phyloP scores from a whole-genome alignment of 768 basidiomycete genomes.

The Lentinula lateritia region DNA sequence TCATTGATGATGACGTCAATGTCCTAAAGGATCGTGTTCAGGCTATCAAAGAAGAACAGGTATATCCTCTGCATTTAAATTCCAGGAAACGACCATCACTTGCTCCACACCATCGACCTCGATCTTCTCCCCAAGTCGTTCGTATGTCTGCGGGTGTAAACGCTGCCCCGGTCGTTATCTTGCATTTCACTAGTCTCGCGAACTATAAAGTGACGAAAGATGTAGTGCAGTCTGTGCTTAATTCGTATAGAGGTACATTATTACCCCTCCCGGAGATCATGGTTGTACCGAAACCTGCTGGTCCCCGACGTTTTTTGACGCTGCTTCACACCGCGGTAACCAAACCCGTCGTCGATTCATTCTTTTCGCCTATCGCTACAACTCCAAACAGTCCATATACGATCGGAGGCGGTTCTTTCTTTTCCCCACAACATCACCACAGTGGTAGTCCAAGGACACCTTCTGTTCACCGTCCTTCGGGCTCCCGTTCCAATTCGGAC shows the following conservation, averaged over 20 bases:
- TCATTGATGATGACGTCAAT: constrained; percentile 89
- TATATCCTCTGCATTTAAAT: constrained; percentile 31
- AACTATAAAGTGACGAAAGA: constrained; percentile 91
- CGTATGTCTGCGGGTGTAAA: constrained; percentile 39
- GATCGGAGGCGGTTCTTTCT: constrained; percentile 32
- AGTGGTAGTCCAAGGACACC: constrained; percentile 32
- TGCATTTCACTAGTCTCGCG: constrained; percentile 88
- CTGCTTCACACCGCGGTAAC: constrained; percentile 87
- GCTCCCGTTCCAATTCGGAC: constrained; percentile 57
- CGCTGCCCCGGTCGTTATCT: constrained; percentile 43
- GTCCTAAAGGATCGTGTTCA: constrained; percentile 73
- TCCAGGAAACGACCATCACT: constrained; percentile 65
- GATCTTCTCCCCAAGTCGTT: constrained; percentile 77
- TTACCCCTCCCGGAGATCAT: constrained; percentile 72
- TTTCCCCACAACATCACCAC: constrained; percentile 20
- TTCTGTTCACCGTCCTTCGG: constrained; percentile 39
- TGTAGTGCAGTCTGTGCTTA: constrained; percentile 64
- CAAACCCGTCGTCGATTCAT: constrained; percentile 84
- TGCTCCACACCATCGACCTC: constrained; percentile 61
- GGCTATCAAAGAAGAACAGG: constrained; percentile 55
- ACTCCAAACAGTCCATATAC: constrained; percentile 77
- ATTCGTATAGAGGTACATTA: constrained; percentile 34
- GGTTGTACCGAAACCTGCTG: constrained; percentile 96
- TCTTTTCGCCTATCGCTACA: constrained; percentile 92
- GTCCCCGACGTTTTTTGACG: constrained; percentile 88